Percentiles rank a stretch among this genome's conserved stretches.
These are phyloP conservation scores for Erythrobasidium hasegawianum DNA, from an alignment of 1,284 basidiomycete species.

Conservation along the genomic window DNA sequence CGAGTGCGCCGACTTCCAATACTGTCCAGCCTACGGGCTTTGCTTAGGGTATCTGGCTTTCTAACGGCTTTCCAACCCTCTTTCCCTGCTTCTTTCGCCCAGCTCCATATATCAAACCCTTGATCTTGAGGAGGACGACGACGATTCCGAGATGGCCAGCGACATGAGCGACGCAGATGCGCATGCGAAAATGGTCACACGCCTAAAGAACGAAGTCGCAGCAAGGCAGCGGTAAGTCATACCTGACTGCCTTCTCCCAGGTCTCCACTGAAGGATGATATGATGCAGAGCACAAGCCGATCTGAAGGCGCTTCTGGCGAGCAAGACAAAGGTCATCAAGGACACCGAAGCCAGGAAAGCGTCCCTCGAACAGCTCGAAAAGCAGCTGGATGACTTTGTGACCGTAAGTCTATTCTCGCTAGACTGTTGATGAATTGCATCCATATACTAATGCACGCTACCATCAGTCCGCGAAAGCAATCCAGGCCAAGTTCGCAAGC, in stretches of 20 bases:
- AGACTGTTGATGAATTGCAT: no score
- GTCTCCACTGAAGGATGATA: no score
- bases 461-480: conserved; percentile 40
- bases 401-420: conserved; percentile 28
- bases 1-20: conserved; percentile 35
- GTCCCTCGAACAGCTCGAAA: conserved; percentile 42
- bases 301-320: conserved; percentile 38
- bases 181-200: conserved; percentile 41
- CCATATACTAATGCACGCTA: no score
- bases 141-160: conserved; percentile 1
- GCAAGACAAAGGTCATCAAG: conserved; percentile 43
- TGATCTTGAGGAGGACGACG: conserved; percentile 35
- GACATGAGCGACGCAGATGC: conserved; percentile 31
- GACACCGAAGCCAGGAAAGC: conserved; percentile 44
- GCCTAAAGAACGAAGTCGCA: conserved; percentile 40
- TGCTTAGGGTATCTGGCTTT: background rate
- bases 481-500: conserved; percentile 40
- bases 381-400: conserved; percentile 43
- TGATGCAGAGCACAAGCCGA: conserved; percentile 43
- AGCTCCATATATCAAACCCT: conserved; percentile 43
- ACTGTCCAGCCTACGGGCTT: no score
- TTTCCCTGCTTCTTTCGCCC: background rate
- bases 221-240: conserved; percentile 42
- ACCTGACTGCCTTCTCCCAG: no score
- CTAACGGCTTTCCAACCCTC: no score